Conservation (phyloP, 2,329 filamentous ascomycete species). For the Paecilomyces sp. region DNA sequence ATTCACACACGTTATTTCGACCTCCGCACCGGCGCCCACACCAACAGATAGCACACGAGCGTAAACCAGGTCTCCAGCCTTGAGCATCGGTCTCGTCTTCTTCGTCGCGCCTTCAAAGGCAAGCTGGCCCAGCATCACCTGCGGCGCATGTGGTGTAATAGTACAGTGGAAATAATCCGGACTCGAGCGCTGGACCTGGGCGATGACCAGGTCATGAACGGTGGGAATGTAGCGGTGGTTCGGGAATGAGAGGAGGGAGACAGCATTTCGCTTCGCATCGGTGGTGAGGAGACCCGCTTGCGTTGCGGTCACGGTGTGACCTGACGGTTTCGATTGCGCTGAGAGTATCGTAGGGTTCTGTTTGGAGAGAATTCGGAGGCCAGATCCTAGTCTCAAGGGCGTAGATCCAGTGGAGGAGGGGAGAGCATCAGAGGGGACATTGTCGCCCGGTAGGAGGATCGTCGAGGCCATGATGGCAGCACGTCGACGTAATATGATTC, state of each 20-base stretch:
- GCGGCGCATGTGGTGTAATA: slow-evolving; percentile 57
- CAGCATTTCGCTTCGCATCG: slow-evolving; percentile 33
- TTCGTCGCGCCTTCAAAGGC: slow-evolving; percentile 90
- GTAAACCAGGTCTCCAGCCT: slow-evolving; percentile 73
- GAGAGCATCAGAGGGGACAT: slow-evolving; percentile 58
- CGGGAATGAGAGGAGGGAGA: slow-evolving; percentile 27
- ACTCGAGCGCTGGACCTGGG: slow-evolving; percentile 68
- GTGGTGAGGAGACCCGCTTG: slow-evolving; percentile 29
- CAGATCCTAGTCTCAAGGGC: slow-evolving; percentile 74
- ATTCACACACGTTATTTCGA: slow-evolving; percentile 86
- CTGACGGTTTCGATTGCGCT: slow-evolving; percentile 58
- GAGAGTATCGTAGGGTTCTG: slow-evolving; percentile 60
- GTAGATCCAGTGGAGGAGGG: slow-evolving; percentile 58
- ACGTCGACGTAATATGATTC: neutral
- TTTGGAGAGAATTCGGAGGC: slow-evolving; percentile 73
- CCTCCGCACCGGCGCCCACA: slow-evolving; percentile 75
- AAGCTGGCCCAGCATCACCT: slow-evolving; percentile 71
- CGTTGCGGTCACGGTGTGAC: slow-evolving; percentile 24
- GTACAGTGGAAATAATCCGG: slow-evolving; percentile 73
- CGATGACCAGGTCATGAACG: slow-evolving; percentile 80
- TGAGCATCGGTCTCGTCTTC: slow-evolving; percentile 78
- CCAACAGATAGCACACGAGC: slow-evolving; percentile 73
- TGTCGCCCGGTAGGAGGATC: slow-evolving; percentile 79
- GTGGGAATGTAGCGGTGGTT: slow-evolving; percentile 65
- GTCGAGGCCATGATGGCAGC: slow-evolving; percentile 47